Evolutionary conservation across 495 filamentous ascomycete genomes (phyloP).

Genomic region (Aeminium ludgeri): DNA sequence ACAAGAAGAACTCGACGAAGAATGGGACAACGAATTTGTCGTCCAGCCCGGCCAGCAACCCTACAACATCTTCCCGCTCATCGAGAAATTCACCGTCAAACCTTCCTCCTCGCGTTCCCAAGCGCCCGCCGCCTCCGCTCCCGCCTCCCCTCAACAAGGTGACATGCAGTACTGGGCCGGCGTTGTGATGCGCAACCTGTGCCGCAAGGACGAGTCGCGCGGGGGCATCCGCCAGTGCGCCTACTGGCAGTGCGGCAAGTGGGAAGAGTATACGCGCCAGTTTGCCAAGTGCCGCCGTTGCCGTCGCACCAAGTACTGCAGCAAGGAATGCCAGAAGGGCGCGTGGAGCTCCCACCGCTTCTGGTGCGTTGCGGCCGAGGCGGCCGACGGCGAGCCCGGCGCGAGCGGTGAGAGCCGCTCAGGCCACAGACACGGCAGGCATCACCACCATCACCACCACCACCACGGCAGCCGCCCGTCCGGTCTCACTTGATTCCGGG

Average conservation of each 20-base stretch:
- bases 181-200: conserved; percentile 96
- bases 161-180: conserved; percentile 99
- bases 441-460: conserved; percentile 8
- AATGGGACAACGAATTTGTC: conserved; percentile 78
- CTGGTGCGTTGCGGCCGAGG: conserved; percentile 71
- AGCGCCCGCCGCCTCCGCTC: neutral
- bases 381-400: conserved; percentile 1
- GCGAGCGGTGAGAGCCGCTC: neutral
- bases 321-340: conserved; percentile 97
- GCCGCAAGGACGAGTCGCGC: conserved; percentile 85
- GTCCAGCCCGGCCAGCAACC: neutral
- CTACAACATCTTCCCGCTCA: conserved; percentile 83
- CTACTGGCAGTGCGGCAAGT: conserved; percentile 93
- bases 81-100: conserved; percentile 93
- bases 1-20: conserved; percentile 53
- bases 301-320: conserved; percentile 96
- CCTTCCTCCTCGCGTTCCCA: conserved; percentile 29
- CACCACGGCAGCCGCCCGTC: neutral
- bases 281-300: conserved; percentile 97
- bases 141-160: conserved; percentile 7
- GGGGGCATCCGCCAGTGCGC: conserved; percentile 94
- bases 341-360: conserved; percentile 96
- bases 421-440: neutral
- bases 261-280: conserved; percentile 89
- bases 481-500: no score